These are phyloP conservation scores for Austroboletus eburneus DNA, from an alignment of 768 basidiomycete species.

Conservation along the genomic window DNA sequence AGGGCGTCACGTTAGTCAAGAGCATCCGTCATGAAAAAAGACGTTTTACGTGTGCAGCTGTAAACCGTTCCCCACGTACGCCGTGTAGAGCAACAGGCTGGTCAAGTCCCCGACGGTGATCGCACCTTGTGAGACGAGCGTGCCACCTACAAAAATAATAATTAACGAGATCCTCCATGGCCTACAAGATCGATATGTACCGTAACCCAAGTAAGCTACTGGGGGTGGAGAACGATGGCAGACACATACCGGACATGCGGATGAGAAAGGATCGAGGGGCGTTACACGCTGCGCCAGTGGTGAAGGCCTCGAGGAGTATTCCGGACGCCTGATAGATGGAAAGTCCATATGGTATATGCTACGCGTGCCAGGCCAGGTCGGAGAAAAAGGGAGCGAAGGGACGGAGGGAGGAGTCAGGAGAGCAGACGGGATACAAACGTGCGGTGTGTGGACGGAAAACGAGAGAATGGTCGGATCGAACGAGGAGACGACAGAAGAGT, in stretches of 20 bases:
- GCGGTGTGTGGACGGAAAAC: fast-evolving
- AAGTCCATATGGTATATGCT: conserved; percentile 80
- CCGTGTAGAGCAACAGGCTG: conserved; percentile 84
- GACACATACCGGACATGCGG: conserved; percentile 74
- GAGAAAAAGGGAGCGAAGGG: background rate
- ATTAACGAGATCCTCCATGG: too few species aligned
- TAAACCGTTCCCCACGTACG: conserved; percentile 79
- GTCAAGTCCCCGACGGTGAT: conserved; percentile 93
- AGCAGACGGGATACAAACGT: too few species aligned
- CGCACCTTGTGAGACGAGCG: conserved; percentile 79
- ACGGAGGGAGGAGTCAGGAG: too few species aligned
- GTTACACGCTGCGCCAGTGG: conserved; percentile 83
- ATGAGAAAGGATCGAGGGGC: conserved; percentile 80
- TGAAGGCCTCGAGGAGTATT: conserved; percentile 70
- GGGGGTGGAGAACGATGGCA: too few species aligned
- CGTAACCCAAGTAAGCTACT: conserved; percentile 91
- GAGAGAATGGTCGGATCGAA: too few species aligned
- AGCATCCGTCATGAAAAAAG: background rate
- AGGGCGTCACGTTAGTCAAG: conserved; percentile 1
- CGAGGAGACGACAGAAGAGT: background rate
- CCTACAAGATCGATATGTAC: conserved; percentile 44
- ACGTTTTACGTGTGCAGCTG: conserved; percentile 69
- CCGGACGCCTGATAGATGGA: conserved; percentile 78
- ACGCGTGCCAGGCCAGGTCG: background rate
- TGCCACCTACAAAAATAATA: too few species aligned